phyloP scores from a whole-genome alignment of 2,329 filamentous ascomycete species.

The Colletotrichum liriopes region DNA sequence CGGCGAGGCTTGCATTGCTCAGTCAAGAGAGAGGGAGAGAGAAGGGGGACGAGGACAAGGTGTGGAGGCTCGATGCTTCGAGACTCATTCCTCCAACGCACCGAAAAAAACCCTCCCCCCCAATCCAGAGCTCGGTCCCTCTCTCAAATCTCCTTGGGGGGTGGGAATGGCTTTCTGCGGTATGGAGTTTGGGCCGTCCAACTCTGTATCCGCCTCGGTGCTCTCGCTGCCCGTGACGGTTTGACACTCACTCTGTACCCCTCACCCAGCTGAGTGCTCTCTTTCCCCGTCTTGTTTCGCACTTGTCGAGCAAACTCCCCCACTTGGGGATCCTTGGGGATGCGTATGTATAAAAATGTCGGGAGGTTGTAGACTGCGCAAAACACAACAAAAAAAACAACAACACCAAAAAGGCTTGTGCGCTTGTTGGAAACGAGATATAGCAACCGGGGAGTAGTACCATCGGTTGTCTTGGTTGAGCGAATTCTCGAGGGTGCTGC shows the following conservation, averaged over 20 bases:
- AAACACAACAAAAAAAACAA: background rate
- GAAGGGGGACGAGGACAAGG: background rate
- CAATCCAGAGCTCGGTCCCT: slow-evolving; percentile 11
- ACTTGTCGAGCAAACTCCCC: slow-evolving; percentile 25
- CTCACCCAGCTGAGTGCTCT: slow-evolving; percentile 17
- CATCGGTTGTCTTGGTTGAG: slow-evolving; percentile 18
- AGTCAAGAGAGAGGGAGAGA: background rate
- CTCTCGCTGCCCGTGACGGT: slow-evolving; percentile 15
- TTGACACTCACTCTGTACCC: slow-evolving; percentile 19
- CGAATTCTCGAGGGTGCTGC: background rate
- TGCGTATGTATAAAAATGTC: background rate
- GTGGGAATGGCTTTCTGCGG: background rate
- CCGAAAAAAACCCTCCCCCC: background rate
- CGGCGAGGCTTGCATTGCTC: slow-evolving; percentile 32
- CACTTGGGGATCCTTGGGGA: slow-evolving; percentile 25
- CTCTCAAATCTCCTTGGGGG: background rate
- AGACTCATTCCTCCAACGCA: slow-evolving; percentile 14
- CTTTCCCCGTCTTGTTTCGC: slow-evolving; percentile 25
- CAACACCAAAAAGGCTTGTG: background rate
- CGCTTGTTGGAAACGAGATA: slow-evolving; percentile 20
- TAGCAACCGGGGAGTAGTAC: slow-evolving; percentile 9
- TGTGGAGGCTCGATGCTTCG: background rate
- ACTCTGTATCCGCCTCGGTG: background rate
- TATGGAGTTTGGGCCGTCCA: background rate
- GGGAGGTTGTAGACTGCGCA: background rate